phyloP scores from a whole-genome alignment of 2,329 filamentous ascomycete species.

The Talaromyces sp. region DNA sequence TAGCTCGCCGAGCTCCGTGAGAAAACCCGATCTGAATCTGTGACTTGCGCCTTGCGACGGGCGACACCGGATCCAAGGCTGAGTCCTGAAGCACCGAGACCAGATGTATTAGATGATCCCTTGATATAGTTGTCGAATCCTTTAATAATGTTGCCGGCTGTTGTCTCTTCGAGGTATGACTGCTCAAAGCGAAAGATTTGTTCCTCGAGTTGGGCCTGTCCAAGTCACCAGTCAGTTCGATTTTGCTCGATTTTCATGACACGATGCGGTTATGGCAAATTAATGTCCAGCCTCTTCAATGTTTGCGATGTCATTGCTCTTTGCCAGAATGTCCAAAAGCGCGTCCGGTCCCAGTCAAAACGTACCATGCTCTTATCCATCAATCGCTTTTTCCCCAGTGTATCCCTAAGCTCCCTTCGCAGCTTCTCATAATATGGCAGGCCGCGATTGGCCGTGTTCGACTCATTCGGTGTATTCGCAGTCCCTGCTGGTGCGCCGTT shows the following conservation, averaged over 20 bases:
- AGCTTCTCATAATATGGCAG: slow-evolving; percentile 74
- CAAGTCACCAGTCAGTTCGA: too few species aligned
- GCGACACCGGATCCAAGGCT: slow-evolving; percentile 32
- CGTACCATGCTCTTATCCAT: slow-evolving; percentile 64
- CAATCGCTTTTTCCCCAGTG: slow-evolving; percentile 65
- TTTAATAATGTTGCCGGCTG: slow-evolving; percentile 89
- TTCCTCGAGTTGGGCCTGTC: slow-evolving; percentile 68
- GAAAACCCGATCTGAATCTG: slow-evolving; percentile 52
- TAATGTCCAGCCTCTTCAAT: too few species aligned
- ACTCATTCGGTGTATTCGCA: slow-evolving; percentile 28
- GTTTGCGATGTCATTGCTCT: too few species aligned
- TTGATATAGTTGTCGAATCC: slow-evolving; percentile 99
- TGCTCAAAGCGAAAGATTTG: slow-evolving; percentile 81
- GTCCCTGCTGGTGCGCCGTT: slow-evolving; percentile 24
- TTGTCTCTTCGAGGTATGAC: slow-evolving; percentile 86
- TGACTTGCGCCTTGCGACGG: slow-evolving; percentile 49
- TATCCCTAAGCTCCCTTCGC: slow-evolving; percentile 66
- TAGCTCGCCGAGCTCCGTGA: slow-evolving; percentile 53
- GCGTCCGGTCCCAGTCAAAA: slow-evolving; percentile 5
- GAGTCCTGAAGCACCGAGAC: slow-evolving; percentile 33
- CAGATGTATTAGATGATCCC: slow-evolving; percentile 63
- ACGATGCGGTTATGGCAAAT: too few species aligned
- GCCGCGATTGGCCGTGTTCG: slow-evolving; percentile 42
- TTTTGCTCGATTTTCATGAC: too few species aligned
- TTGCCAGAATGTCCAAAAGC: too few species aligned